Evolutionary conservation across 805 yeast species (phyloP), one percentile per base, ranked within the genome.

Genomic region (Kregervanrija fluxuum): DNA sequence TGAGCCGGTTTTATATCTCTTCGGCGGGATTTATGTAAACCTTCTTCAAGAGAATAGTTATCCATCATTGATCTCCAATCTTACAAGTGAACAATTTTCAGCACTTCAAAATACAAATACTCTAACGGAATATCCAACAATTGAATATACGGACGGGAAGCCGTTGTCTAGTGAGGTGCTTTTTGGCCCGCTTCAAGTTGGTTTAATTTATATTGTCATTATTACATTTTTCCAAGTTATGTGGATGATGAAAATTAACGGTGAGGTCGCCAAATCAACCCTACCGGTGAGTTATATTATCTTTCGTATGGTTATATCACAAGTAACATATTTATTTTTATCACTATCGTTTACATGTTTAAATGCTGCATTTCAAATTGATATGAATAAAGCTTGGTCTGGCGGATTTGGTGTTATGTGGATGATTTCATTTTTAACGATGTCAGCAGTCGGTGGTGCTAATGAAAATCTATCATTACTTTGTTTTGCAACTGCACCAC

Each of bases 391-490:
- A 2, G 64, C 85, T 0, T 84, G 77, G 65, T 68, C 62, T 30
- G 76, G 79, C 8, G 95, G 95, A 0, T 85, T 85, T 61, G 71
- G 85, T 35, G 80, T 85, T 1, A 75, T 74, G 49, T 86, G 95
- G 95, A 72, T 82, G 76, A 52, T 79, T 32, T 71, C 80, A 6
- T 85, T 67, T 59, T 52, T 85, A 41, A 74, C 86, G 6, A 80
- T 85, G 86, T 65, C 79, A 49, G 86, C 90, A 1, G 82, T 84
- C 33, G 95, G 95, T 47, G 77, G 83, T 37, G 80, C 82, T 30
- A 82, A 80, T 56, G 93, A 85, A 61, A 77, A 81, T 49, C 64
- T 74, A 53, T 79, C 80, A 0, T 57, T 79, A 60, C 31, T 83
- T 5, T 57, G 74, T 8, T 65, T 81, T 40, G 62, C 79, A 5